phyloP scores from a whole-genome alignment of 2,329 filamentous ascomycete species.

The Paecilomyces dactylethromorphus region DNA sequence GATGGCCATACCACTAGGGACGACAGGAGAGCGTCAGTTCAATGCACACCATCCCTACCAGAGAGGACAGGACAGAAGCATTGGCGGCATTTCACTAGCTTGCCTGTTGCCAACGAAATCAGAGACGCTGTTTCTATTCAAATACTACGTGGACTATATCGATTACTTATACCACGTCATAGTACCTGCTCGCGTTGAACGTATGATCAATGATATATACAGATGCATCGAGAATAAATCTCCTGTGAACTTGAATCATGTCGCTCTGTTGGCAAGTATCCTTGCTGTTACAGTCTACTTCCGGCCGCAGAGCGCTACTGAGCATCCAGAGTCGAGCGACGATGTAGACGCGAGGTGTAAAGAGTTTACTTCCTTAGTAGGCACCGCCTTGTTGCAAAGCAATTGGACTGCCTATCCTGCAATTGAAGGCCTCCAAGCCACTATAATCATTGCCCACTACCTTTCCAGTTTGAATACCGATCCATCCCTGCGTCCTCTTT shows the following conservation, averaged over 20 bases:
- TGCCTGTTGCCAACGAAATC: slow-evolving; percentile 21
- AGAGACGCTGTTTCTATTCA: slow-evolving; percentile 22
- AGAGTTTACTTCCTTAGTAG: slow-evolving; percentile 22
- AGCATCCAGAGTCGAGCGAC: slow-evolving; percentile 5
- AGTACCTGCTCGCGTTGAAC: slow-evolving; percentile 16
- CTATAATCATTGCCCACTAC: slow-evolving; percentile 23
- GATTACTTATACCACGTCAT: slow-evolving; percentile 32
- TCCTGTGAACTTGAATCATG: slow-evolving; percentile 15
- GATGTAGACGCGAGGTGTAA: slow-evolving; percentile 16
- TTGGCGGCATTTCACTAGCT: slow-evolving; percentile 9
- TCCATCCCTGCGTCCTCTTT: slow-evolving; percentile 17
- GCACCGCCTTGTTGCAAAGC: slow-evolving; percentile 24
- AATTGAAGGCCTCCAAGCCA: slow-evolving; percentile 26
- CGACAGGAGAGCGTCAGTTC: background rate
- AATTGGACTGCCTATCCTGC: slow-evolving; percentile 24
- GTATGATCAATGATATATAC: slow-evolving; percentile 24
- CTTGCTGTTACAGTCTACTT: slow-evolving; percentile 23
- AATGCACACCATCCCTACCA: background rate
- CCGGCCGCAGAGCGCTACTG: slow-evolving; percentile 12
- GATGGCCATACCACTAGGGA: slow-evolving; percentile 3
- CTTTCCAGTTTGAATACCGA: slow-evolving; percentile 18
- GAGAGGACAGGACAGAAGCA: background rate
- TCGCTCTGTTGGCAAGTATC: slow-evolving; percentile 30
- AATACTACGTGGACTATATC: slow-evolving; percentile 26
- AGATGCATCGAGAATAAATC: slow-evolving; percentile 11